A percentile compares a stretch with the other conserved stretches of the same genome.
phyloP scores from a whole-genome alignment of 2,329 filamentous ascomycete genomes.

The Stromatinia cepivora region DNA sequence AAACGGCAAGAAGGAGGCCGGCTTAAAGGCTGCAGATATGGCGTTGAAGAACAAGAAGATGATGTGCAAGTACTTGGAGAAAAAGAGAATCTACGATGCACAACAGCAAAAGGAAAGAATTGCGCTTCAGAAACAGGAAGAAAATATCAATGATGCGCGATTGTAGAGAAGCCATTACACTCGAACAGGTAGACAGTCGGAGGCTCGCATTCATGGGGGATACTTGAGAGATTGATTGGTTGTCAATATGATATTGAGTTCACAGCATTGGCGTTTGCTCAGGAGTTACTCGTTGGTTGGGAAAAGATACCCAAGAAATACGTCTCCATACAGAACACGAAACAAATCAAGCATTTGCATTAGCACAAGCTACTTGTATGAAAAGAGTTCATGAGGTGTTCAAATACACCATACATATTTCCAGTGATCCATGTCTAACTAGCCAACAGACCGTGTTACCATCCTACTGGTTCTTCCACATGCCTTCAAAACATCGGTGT shows the following conservation, averaged over 20 bases:
- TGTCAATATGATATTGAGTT: background rate
- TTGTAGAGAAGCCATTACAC: too few species aligned
- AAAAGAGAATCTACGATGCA: conserved; percentile 49
- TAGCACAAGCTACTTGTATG: background rate
- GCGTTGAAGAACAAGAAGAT: conserved; percentile 68
- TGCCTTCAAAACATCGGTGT: conserved; percentile 12
- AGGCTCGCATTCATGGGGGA: background rate
- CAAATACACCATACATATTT: conserved; percentile 18
- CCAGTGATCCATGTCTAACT: conserved; percentile 7
- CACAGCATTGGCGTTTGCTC: background rate
- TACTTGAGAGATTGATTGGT: background rate
- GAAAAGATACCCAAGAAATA: conserved; percentile 5
- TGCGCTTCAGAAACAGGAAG: conserved; percentile 27
- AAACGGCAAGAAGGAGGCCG: conserved; percentile 68
- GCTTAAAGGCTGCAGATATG: conserved; percentile 62
- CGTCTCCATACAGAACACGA: background rate
- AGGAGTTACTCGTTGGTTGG: background rate
- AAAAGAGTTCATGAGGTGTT: conserved; percentile 16
- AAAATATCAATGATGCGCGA: background rate
- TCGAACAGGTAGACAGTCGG: background rate
- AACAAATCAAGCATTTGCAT: background rate
- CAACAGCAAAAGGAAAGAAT: conserved; percentile 34
- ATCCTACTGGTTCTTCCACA: conserved; percentile 16
- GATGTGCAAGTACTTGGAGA: conserved; percentile 48
- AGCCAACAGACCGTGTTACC: conserved; percentile 17